Evolutionary conservation across 371 early-diverging fungal genomes (phyloP), one percentile per base, ranked within the genome.

Genomic region (Syncephalis plumigaleata): DNA sequence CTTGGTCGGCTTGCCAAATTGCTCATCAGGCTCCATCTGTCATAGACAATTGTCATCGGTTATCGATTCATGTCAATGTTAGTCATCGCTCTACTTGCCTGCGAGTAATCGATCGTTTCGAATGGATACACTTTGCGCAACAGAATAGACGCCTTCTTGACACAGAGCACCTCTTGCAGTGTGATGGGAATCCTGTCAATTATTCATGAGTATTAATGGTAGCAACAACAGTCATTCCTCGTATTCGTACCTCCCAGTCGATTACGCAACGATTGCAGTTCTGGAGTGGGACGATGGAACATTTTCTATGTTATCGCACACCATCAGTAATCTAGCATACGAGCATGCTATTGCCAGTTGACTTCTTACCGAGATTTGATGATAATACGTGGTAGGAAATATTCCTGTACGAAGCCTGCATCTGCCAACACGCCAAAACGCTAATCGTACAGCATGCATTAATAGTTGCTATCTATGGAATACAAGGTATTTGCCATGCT

Each of bases 381-480:
- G 20, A 36, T 36, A 20, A 46, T 36, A 26, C 31, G 36, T 2
- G 46, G 27, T 13, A 46, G 15, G 20, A 46, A 20, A 31, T 36
- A 27, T 36, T 46, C 27, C 15, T 27, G 27, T 9, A 46, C 36
- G 15, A 46, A 46, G 21, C 27, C 20, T 23, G 36, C 36, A 18
- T 46, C 36, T 9, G 24, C 36, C 25, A 46, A 24, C 16, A 36
- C 36, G n/a, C 27, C 36, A n/a, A 36, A 24, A 4, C 46, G 25
- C 46, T 46, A 26, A 4, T 7, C 8, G 8, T 20, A 5, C 26
- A 46, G 3, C 20, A 24, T 5, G 13, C 25, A 23, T 44, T 44
- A 44, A 45, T 68, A 61, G 15, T 61, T 55, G n/a, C 64, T 55
- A 15, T 67, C 63, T 0, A 63, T 66, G 4, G 60, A 47, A 50